Conservation (phyloP, 495 filamentous ascomycete genomes). For the Hyaloscypha bicolor region DNA sequence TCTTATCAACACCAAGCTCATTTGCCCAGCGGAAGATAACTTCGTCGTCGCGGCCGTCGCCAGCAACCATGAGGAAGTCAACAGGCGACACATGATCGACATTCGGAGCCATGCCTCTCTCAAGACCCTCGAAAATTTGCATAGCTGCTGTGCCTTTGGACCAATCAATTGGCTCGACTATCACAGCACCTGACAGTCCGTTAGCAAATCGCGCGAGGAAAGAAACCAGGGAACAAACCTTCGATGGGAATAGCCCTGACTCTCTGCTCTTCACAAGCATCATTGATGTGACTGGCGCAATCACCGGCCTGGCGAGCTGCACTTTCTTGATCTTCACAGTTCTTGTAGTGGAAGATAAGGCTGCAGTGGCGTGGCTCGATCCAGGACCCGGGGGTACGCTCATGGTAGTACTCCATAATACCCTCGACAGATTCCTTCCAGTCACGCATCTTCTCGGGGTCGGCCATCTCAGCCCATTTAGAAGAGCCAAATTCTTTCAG, state of each 20-base stretch:
- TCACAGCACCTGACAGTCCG: constrained; percentile 52
- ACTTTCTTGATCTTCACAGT: constrained; percentile 70
- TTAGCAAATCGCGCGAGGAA: not conserved
- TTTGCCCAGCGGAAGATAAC: constrained; percentile 94
- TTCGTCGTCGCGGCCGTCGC: constrained; percentile 90
- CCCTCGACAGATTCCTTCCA: constrained; percentile 80
- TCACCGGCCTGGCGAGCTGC: constrained; percentile 80
- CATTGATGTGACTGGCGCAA: constrained; percentile 90
- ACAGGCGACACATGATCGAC: constrained; percentile 49
- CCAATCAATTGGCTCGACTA: constrained; percentile 79
- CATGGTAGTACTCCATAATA: constrained; percentile 84
- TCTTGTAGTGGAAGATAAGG: constrained; percentile 83
- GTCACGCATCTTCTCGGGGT: constrained; percentile 60
- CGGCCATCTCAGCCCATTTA: constrained; percentile 73
- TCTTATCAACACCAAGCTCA: constrained; percentile 53
- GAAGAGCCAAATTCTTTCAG: constrained; percentile 67
- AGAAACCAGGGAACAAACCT: constrained; percentile 34
- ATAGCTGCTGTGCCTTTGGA: constrained; percentile 82
- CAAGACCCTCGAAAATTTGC: constrained; percentile 64
- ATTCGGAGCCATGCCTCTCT: constrained; percentile 40
- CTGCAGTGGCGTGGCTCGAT: constrained; percentile 87
- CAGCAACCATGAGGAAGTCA: constrained; percentile 84
- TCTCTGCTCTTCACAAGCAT: constrained; percentile 77
- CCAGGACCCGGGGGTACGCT: constrained; percentile 82
- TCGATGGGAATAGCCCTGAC: constrained; percentile 84